Percentiles rank a stretch among this genome's conserved stretches.
Conservation (phyloP, 78 protist genomes). For the Chrysochromulina tobinii region DNA sequence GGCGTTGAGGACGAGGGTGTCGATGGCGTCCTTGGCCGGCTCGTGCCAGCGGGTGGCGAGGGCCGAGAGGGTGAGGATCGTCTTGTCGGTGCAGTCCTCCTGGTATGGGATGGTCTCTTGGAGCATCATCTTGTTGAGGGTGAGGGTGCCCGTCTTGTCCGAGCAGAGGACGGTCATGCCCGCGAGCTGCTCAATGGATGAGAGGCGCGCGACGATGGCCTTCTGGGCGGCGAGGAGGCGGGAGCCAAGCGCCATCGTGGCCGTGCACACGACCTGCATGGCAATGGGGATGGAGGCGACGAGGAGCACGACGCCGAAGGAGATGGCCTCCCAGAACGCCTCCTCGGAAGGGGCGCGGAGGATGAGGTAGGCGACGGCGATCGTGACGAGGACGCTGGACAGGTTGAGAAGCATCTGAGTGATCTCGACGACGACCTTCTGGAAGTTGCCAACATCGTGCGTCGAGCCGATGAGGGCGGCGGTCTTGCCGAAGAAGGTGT, state of each 20-base stretch:
- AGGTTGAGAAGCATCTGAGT: neutral
- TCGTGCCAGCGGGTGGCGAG: too few species aligned
- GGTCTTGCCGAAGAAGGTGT: neutral
- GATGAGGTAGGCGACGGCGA: too few species aligned
- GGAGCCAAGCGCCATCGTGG: slow-evolving; percentile 87
- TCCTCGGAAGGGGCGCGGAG: neutral
- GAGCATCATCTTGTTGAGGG: neutral
- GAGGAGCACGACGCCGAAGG: neutral
- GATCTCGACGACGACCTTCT: neutral
- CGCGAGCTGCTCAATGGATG: slow-evolving; percentile 84
- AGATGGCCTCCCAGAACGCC: neutral
- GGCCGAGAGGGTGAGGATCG: too few species aligned
- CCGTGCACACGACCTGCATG: slow-evolving; percentile 82
- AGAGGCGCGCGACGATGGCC: slow-evolving; percentile 73
- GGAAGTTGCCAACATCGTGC: neutral
- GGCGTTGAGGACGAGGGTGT: slow-evolving; percentile 9
- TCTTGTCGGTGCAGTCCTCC: too few species aligned
- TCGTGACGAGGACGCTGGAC: neutral
- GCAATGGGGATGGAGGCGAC: slow-evolving; percentile 69
- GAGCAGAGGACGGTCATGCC: slow-evolving; percentile 66
- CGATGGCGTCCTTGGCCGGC: neutral
- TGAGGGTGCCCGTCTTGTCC: slow-evolving; percentile 25
- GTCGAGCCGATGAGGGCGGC: neutral
- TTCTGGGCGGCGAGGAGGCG: slow-evolving; percentile 69
- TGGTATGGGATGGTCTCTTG: neutral